Conservation (phyloP, 139 green algal species). For the Pseudopediastrum boryanum region DNA sequence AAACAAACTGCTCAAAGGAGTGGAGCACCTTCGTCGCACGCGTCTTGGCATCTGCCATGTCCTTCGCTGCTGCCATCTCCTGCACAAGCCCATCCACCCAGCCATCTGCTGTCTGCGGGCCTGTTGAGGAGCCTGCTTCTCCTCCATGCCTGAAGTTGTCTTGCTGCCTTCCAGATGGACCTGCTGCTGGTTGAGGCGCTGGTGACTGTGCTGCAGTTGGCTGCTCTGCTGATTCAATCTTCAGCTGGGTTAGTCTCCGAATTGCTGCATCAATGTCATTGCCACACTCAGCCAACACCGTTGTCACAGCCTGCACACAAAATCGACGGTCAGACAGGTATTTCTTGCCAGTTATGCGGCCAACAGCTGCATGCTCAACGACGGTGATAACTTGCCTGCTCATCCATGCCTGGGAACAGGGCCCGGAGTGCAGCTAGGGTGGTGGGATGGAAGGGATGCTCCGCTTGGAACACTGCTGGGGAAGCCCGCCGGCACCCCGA, state of each 20-base stretch:
- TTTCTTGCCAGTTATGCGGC: no score
- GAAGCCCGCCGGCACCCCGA: constrained; percentile 16
- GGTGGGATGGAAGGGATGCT: constrained; percentile 12
- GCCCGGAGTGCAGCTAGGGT: constrained; percentile 56
- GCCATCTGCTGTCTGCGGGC: constrained; percentile 54
- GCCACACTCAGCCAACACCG: constrained; percentile 71
- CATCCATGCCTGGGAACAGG: constrained; percentile 76
- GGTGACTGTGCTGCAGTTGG: constrained; percentile 13
- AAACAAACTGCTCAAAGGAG: constrained; percentile 74
- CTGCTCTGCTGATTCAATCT: constrained; percentile 36
- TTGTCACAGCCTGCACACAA: constrained; percentile 60
- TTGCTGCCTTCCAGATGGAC: neutral
- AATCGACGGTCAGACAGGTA: no score
- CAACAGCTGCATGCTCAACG: no score
- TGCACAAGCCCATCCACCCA: constrained; percentile 80
- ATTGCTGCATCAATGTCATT: constrained; percentile 85
- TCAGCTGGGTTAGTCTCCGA: constrained; percentile 68
- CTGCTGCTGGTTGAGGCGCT: neutral
- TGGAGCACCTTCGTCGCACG: constrained; percentile 67
- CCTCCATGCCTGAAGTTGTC: neutral
- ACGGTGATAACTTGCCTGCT: constrained; percentile 50
- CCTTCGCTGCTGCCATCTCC: constrained; percentile 73
- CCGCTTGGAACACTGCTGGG: neutral
- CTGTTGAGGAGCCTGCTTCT: neutral
- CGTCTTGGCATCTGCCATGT: constrained; percentile 67